phyloP scores from a whole-genome alignment of 495 filamentous ascomycete species.

The Daldinia bambusicola region DNA sequence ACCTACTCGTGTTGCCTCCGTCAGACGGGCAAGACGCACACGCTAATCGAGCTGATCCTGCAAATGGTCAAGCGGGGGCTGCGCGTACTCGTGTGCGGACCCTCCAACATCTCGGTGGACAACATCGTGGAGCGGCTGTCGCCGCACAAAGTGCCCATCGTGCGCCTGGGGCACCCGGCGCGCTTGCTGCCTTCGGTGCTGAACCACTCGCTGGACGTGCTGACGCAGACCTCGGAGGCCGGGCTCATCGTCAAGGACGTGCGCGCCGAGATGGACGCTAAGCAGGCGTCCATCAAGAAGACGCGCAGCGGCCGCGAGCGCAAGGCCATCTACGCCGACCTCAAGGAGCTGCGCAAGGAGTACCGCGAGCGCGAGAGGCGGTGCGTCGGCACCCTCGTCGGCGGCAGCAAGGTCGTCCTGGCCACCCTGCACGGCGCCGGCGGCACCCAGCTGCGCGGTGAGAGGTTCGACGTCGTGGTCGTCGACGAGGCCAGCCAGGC shows the following conservation, averaged over 20 bases:
- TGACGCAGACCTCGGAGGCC: conserved; percentile 92
- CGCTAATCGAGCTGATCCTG: conserved; percentile 91
- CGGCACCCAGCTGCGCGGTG: conserved; percentile 79
- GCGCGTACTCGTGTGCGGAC: conserved; percentile 90
- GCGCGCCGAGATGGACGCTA: conserved; percentile 90
- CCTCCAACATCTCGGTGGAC: conserved; percentile 96
- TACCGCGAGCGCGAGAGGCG: conserved; percentile 84
- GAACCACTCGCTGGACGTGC: conserved; percentile 87
- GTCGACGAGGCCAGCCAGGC: conserved; percentile 97
- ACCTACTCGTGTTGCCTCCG: not conserved
- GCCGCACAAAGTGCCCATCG: conserved; percentile 82
- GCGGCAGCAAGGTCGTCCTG: conserved; percentile 84
- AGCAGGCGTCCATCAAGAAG: conserved; percentile 89
- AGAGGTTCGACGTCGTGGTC: conserved; percentile 91
- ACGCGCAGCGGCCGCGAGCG: conserved; percentile 82
- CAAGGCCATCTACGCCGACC: conserved; percentile 81
- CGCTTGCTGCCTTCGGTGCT: conserved; percentile 89
- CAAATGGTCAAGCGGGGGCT: conserved; percentile 78
- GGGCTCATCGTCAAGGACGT: conserved; percentile 92
- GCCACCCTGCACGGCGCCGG: conserved; percentile 94
- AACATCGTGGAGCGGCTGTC: conserved; percentile 97
- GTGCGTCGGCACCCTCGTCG: conserved; percentile 79
- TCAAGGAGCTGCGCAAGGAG: conserved; percentile 87
- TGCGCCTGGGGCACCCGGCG: conserved; percentile 93
- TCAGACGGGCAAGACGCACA: conserved; percentile 95